Percentiles rank a stretch among this genome's conserved stretches.
These are phyloP conservation scores for Scutellaria minor DNA, from an alignment of 257 asterid genomes.

Conservation along the genomic window DNA sequence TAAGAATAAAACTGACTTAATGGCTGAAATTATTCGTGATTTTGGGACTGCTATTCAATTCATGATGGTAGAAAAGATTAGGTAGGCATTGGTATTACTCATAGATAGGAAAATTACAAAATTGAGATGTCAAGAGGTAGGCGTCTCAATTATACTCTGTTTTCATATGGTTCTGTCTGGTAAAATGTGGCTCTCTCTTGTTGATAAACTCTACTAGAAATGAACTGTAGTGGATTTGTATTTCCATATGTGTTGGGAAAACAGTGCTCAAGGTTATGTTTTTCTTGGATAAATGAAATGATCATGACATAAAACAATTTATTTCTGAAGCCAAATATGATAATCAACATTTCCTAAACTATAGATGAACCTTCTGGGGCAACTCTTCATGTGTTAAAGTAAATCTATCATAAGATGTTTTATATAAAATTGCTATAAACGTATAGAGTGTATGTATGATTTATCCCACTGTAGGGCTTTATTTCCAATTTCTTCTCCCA, in stretches of 20 bases:
- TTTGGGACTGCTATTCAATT: not conserved
- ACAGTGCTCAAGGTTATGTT: not conserved
- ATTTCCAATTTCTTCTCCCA: slow-evolving; percentile 11
- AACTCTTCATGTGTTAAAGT: not conserved
- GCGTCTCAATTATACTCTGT: not conserved
- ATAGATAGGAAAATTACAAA: slow-evolving; percentile 19
- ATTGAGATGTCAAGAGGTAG: slow-evolving; percentile 13
- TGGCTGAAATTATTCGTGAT: not conserved
- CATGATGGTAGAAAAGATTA: not conserved
- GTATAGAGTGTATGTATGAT: not conserved
- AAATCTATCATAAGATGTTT: not conserved
- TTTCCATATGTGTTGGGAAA: not conserved
- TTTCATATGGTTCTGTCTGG: not conserved
- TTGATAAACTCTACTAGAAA: not conserved
- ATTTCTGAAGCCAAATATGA: no score
- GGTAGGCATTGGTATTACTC: slow-evolving; percentile 2
- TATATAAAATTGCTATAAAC: not conserved
- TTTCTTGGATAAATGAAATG: not conserved
- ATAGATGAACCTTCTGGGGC: not conserved
- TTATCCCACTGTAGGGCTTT: not conserved
- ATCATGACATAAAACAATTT: not conserved
- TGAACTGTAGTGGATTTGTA: not conserved
- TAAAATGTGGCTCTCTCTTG: not conserved
- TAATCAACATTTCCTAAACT: not conserved
- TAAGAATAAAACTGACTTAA: not conserved